These are phyloP conservation scores for Obba rivulosa DNA, from an alignment of 768 basidiomycete species.

Conservation along the genomic window DNA sequence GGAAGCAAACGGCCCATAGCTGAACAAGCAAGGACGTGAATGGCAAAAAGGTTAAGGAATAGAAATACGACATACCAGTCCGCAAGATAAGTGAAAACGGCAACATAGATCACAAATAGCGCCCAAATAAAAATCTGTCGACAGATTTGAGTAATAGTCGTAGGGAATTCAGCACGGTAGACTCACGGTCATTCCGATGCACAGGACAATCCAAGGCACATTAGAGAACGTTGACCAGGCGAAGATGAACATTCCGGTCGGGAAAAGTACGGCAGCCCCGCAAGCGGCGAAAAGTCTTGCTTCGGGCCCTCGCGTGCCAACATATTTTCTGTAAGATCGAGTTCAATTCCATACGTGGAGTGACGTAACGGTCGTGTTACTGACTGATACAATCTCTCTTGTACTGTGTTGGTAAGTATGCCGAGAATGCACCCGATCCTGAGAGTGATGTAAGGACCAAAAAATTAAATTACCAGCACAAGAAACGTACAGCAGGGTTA, in stretches of 20 bases:
- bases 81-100: conserved; percentile 43
- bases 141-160: too few relatives aligned
- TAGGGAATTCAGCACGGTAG: background rate
- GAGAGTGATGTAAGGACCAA: background rate
- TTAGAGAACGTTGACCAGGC: conserved; percentile 56
- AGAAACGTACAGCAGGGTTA: conserved; percentile 45
- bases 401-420: conserved; percentile 24
- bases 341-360: background rate
- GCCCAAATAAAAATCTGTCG: conserved; percentile 34
- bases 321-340: conserved; percentile 18
- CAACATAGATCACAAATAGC: conserved; percentile 38
- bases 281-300: conserved; percentile 59
- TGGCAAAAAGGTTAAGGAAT: background rate
- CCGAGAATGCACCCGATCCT: conserved; percentile 45
- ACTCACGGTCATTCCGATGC: conserved; percentile 42
- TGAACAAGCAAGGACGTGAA: conserved; percentile 7
- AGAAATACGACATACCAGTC: conserved; percentile 36
- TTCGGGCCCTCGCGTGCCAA: conserved; percentile 37
- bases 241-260: conserved; percentile 64
- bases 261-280: conserved; percentile 47
- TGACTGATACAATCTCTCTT: conserved; percentile 26
- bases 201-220: conserved; percentile 58
- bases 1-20: conserved; percentile 44
- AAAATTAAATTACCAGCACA: conserved; percentile 1
- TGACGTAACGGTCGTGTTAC: conserved; percentile 2